Evolutionary conservation across 495 filamentous ascomycete genomes (phyloP), one percentile per base, ranked within the genome.

Genomic region (Clavariopsis aquatica): DNA sequence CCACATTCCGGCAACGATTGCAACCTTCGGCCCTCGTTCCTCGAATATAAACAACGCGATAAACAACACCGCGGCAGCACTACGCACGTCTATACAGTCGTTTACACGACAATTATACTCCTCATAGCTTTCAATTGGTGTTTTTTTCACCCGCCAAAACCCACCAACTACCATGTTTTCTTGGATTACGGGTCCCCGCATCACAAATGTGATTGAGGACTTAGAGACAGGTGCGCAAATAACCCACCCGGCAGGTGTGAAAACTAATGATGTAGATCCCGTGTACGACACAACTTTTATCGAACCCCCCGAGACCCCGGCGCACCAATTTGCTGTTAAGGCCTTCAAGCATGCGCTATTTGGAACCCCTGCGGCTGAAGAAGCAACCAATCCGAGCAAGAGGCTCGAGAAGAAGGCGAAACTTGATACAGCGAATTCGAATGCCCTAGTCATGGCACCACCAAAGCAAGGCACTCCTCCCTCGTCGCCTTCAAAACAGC

Each of bases 291-390:
- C 63, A 1, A 67, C 68, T 29, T 66, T 68, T 43, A 29, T 76
- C 20, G 91, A 96, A 47, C 81, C 83, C 8, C 94, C 93, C 62
- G 91, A 96, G 65, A 98, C 94, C 6, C 95, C 94, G 12, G 95
- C 92, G 26, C 92, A 93, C 23, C 84, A 96, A 1, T 98, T 98
- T 78, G 93, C 93, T 13, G 84, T 94, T 60, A 92, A 93, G 70
- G 95, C 94, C 19, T 86, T 98, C 76, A 94, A 90, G 70, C 92
- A 89, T 58, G 92, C 90, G 19, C 74, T 98, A 36, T 98, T 96
- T 79, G 94, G 95, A 34, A 93, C 91, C 2, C 91, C 79, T 23
- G 76, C 79, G 0, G 75, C 82, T 56, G 53, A 46, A 60, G 69
- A 73, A 45, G 38, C 38, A 17, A 56, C 66, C 36, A 63, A 49